Conservation (phyloP, 1,139 yeast species). For the Eremothecium sinecaudum region DNA sequence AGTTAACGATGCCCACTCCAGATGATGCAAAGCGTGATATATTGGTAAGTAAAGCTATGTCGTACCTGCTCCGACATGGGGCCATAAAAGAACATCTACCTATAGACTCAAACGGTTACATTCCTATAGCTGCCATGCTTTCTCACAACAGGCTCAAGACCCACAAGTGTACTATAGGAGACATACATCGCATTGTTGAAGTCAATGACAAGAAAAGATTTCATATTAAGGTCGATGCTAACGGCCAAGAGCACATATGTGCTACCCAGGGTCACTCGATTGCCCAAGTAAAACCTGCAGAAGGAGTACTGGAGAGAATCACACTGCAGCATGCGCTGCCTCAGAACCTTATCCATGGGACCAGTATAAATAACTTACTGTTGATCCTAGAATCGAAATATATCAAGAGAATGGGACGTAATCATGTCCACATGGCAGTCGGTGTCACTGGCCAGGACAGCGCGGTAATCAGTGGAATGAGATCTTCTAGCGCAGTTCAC, state of each 20-base stretch:
- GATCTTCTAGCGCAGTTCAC: conserved; percentile 48
- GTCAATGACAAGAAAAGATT: conserved; percentile 66
- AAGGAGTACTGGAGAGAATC: conserved; percentile 35
- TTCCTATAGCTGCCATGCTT: conserved; percentile 45
- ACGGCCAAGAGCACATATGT: conserved; percentile 42
- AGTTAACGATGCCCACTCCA: not conserved
- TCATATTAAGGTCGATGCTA: conserved; percentile 31
- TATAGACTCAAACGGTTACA: conserved; percentile 62
- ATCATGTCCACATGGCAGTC: conserved; percentile 73
- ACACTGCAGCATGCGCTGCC: conserved; percentile 33
- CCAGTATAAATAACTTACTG: conserved; percentile 44
- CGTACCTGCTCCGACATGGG: conserved; percentile 74
- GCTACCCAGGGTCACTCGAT: conserved; percentile 93
- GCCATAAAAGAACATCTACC: conserved; percentile 61
- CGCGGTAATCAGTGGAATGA: conserved; percentile 58
- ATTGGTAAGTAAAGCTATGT: conserved; percentile 60
- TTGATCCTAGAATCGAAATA: conserved; percentile 39
- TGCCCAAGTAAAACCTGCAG: conserved; percentile 35
- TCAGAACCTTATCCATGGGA: conserved; percentile 64
- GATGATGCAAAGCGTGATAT: conserved; percentile 33
- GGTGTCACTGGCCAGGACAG: conserved; percentile 32
- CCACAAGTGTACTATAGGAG: conserved; percentile 44
- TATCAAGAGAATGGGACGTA: conserved; percentile 58
- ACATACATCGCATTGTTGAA: conserved; percentile 51
- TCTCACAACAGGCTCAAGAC: conserved; percentile 51